Percentiles rank a stretch among this genome's conserved stretches.
Conservation (phyloP, 148 eudicot genomes). For the Chenopodium formosanum region DNA sequence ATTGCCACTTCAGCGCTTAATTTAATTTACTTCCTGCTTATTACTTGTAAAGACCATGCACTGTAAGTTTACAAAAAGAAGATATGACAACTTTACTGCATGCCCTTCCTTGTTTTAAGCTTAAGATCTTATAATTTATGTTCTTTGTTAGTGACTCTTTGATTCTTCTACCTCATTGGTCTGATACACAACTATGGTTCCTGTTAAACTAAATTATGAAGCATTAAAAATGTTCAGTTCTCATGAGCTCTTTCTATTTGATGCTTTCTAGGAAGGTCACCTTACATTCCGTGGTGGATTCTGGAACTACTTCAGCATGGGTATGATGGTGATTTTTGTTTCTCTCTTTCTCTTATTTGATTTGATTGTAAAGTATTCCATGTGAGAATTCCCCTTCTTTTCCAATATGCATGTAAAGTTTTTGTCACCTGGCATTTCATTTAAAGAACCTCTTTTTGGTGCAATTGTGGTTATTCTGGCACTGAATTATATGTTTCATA, state of each 20-base stretch:
- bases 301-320: conserved; percentile 99
- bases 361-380: background rate
- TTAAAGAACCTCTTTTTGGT: background rate
- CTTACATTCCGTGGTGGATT: conserved; percentile 94
- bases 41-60: background rate
- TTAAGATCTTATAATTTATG: background rate
- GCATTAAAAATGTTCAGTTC: background rate
- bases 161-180: background rate
- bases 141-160: background rate
- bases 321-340: conserved; percentile 37
- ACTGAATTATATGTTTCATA: background rate
- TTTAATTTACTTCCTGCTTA: background rate
- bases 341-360: background rate
- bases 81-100: background rate
- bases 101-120: background rate
- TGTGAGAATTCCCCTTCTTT: background rate
- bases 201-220: background rate
- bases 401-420: background rate
- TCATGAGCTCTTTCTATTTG: conserved; percentile 16
- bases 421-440: background rate
- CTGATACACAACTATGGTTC: conserved; percentile 2
- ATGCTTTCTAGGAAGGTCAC: conserved; percentile 64
- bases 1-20: background rate
- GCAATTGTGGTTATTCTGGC: background rate
- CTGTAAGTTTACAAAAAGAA: background rate